Evolutionary conservation across 2,329 filamentous ascomycete species (phyloP), one percentile per base, ranked within the genome.

Genomic region (Trematosphaeria pertusa): DNA sequence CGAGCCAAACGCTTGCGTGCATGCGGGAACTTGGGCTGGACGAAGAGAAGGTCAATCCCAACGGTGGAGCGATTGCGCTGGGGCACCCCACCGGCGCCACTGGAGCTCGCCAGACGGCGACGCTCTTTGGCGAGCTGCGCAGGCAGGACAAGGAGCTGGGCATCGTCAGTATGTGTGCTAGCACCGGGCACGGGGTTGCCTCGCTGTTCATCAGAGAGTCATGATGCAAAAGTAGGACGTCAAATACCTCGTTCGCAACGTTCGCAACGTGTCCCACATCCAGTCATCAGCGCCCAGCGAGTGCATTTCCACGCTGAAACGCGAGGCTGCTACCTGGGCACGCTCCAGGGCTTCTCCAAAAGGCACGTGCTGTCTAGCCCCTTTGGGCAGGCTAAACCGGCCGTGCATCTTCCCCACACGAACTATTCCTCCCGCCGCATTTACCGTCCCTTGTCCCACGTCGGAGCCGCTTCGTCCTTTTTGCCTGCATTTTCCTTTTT

Each of bases 1-100:
- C 92, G 24, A 94, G 89, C 49, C 97, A 97, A 91, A 91, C 90
- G 1, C 89, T 97, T 31, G 97, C 96, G 80, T 96, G 91, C 75
- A 79, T 89, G 39, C 71, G 77, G 30, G 71, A 63, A 62, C 81
- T 94, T 34, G 82, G 82, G 45, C 74, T 93, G 35, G 85, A 89
- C 64, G 82, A 82, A 71, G 75, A 82, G 64, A 92, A 90, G 81
- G 84, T 93, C 80, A 94, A 93, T 77, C 82, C 86, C 15, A 82
- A 88, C 52, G 89, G 89, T 57, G 89, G 89, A 53, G 89, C 89
- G 56, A 92, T 93, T 66, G 89, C 89, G 7, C 79, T 94, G 0
- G 89, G 89, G 31, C 89, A 94, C 71, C 89, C 89, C 4, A 80
- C 91, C 15, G 89, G 89, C 20, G 81, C 84, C 45, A 93, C 89